Percentiles rank a stretch among this genome's conserved stretches.
Conservation (phyloP, 2,329 filamentous ascomycete genomes). For the Nannizziopsis arthrosporioides region DNA sequence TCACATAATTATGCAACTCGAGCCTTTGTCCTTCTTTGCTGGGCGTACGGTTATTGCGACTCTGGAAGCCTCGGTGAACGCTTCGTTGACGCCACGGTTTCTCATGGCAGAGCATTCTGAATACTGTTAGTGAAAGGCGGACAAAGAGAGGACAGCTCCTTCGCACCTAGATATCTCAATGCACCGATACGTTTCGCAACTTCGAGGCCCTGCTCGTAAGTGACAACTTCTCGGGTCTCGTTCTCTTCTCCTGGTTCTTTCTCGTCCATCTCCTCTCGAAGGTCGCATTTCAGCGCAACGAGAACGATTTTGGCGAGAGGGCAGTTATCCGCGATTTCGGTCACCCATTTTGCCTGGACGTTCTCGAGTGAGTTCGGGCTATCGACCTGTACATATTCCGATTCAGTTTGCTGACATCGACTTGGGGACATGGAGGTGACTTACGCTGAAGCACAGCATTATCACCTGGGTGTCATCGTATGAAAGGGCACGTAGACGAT, state of each 20-base stretch:
- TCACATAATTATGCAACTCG: slow-evolving; percentile 29
- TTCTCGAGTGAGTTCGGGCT: slow-evolving; percentile 95
- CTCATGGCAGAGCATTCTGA: slow-evolving; percentile 94
- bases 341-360: slow-evolving; percentile 96
- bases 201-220: slow-evolving; percentile 81
- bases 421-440: slow-evolving; percentile 14
- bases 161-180: slow-evolving; percentile 69
- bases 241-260: slow-evolving; percentile 51
- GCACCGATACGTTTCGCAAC: slow-evolving; percentile 87
- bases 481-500: slow-evolving; percentile 83
- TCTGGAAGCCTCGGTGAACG: slow-evolving; percentile 92
- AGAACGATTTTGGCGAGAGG: slow-evolving; percentile 88
- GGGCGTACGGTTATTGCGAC: slow-evolving; percentile 58
- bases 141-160: neutral
- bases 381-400: slow-evolving; percentile 53
- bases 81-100: slow-evolving; percentile 95
- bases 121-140: neutral
- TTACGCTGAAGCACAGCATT: slow-evolving; percentile 90
- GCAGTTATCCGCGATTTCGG: slow-evolving; percentile 96
- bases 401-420: neutral
- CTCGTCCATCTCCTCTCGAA: slow-evolving; percentile 64
- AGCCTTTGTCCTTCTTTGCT: slow-evolving; percentile 24
- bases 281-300: slow-evolving; percentile 91
- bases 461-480: slow-evolving; percentile 98
- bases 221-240: slow-evolving; percentile 45